phyloP scores from a whole-genome alignment of 2,329 filamentous ascomycete species.

The Hypomyces perniciosus region DNA sequence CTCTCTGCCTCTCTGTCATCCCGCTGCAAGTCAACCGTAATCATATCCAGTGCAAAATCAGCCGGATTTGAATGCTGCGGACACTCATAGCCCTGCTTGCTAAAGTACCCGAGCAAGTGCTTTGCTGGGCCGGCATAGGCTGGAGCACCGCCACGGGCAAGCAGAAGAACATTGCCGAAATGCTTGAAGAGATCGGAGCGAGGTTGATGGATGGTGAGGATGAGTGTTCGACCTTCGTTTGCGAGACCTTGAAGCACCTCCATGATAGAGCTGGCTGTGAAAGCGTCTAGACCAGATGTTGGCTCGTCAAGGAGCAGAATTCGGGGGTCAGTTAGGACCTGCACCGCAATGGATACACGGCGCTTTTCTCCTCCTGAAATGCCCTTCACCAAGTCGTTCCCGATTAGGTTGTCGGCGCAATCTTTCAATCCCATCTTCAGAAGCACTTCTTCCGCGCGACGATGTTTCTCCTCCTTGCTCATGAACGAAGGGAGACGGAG shows the following conservation, averaged over 20 bases:
- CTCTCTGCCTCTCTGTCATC: conserved; percentile 56
- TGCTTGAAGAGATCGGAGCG: conserved; percentile 65
- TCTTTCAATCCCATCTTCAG: conserved; percentile 73
- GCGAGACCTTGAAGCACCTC: conserved; percentile 66
- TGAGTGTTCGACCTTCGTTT: conserved; percentile 65
- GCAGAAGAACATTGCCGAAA: conserved; percentile 65
- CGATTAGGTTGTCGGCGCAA: conserved; percentile 69
- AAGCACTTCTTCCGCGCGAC: conserved; percentile 64
- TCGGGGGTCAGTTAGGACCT: conserved; percentile 69
- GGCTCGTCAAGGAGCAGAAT: conserved; percentile 71
- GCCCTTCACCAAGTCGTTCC: conserved; percentile 66
- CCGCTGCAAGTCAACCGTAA: conserved; percentile 68
- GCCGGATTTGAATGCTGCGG: conserved; percentile 68
- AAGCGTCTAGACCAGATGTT: conserved; percentile 69
- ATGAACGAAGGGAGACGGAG: conserved; percentile 66
- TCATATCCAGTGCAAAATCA: conserved; percentile 70
- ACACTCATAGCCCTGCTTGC: conserved; percentile 54
- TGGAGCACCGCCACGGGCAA: conserved; percentile 62
- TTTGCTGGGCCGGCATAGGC: conserved; percentile 60
- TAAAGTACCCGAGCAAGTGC: conserved; percentile 62
- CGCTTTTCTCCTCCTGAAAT: conserved; percentile 77
- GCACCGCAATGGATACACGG: conserved; percentile 70
- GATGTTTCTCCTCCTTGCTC: conserved; percentile 60
- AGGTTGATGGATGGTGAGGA: conserved; percentile 74
- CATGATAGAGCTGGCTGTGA: conserved; percentile 71